Evolutionary conservation across 2,329 filamentous ascomycete genomes (phyloP).

Genomic region (Cryphonectria naterciae): DNA sequence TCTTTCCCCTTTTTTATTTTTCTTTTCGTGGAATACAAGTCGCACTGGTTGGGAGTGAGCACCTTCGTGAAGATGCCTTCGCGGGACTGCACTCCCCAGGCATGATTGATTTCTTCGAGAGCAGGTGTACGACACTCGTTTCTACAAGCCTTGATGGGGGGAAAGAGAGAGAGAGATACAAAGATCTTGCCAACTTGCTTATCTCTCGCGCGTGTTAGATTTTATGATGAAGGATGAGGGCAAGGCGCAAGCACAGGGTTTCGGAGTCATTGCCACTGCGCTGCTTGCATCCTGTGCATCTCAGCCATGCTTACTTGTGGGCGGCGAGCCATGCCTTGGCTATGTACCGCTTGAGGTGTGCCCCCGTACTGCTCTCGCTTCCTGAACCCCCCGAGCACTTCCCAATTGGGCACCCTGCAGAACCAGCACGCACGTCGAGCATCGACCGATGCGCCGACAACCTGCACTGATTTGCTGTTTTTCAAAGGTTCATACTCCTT

Average conservation of each 20-base stretch:
- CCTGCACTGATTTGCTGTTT: neutral
- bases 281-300: too few relatives aligned
- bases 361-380: slow-evolving; percentile 1
- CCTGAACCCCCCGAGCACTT: slow-evolving; percentile 1
- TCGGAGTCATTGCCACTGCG: neutral
- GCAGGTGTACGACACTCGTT: neutral
- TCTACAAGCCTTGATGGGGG: neutral
- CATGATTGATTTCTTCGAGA: neutral
- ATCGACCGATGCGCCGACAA: slow-evolving; percentile 8
- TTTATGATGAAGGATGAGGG: neutral
- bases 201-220: neutral
- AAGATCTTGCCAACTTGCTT: neutral
- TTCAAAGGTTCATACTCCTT: neutral
- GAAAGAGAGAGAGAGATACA: neutral
- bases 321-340: neutral
- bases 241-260: neutral
- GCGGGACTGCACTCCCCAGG: neutral
- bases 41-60: neutral
- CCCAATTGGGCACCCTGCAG: slow-evolving; percentile 27
- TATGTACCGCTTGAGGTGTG: neutral
- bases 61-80: neutral
- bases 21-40: neutral
- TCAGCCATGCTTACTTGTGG: too few relatives aligned
- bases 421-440: neutral
- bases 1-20: neutral